These are phyloP conservation scores for Aureobasidium sp. DNA, from an alignment of 2,329 filamentous ascomycete genomes.

Conservation along the genomic window DNA sequence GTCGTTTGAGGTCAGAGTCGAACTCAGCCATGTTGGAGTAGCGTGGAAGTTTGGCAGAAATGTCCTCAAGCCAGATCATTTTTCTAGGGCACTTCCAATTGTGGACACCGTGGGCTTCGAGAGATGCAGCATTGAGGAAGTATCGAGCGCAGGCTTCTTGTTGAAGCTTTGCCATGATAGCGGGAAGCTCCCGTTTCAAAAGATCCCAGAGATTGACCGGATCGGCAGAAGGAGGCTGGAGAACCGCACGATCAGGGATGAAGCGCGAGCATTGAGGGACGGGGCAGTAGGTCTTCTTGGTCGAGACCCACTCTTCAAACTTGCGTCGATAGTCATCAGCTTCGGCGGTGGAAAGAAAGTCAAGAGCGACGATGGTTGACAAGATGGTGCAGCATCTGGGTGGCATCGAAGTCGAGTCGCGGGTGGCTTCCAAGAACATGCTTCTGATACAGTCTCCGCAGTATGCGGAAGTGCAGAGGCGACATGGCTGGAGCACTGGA, in stretches of 20 bases:
- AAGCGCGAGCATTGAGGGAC: constrained; percentile 43
- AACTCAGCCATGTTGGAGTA: constrained; percentile 2
- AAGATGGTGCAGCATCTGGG: constrained; percentile 41
- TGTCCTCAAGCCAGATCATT: neutral
- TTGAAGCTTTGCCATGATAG: neutral
- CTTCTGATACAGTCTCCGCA: constrained; percentile 33
- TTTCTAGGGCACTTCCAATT: neutral
- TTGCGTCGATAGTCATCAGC: constrained; percentile 35
- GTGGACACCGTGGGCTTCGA: neutral
- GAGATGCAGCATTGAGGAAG: neutral
- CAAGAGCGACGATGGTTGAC: constrained; percentile 35
- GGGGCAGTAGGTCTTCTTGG: constrained; percentile 44
- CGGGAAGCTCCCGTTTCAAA: constrained; percentile 12
- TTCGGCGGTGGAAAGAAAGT: constrained; percentile 32
- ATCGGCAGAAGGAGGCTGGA: neutral
- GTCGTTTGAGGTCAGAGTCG: neutral
- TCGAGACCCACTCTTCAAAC: constrained; percentile 43
- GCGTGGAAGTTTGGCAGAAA: neutral
- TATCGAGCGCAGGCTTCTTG: neutral
- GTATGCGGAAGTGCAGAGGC: constrained; percentile 26
- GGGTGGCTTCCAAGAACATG: constrained; percentile 38
- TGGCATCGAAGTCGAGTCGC: constrained; percentile 37
- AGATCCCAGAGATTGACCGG: constrained; percentile 8
- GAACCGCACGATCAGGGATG: constrained; percentile 33
- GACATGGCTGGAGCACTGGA: constrained; percentile 28